Conservation (phyloP, 2,329 filamentous ascomycete species). For the Stachybotrys chartarum region DNA sequence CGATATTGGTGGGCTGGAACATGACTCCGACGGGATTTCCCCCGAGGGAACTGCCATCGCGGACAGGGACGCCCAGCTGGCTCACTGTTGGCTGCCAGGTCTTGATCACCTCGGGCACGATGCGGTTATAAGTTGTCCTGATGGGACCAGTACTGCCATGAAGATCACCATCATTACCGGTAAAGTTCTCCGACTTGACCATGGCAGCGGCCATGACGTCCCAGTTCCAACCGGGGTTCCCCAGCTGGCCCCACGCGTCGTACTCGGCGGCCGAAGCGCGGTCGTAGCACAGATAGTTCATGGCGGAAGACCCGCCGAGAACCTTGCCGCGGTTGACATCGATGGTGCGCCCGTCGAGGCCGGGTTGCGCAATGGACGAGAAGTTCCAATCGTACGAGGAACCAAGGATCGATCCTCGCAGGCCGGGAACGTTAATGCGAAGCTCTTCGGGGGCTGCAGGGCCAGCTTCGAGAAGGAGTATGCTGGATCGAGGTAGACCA, state of each 20-base stretch:
- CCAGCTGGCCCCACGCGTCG: conserved; percentile 28
- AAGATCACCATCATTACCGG: conserved; percentile 10
- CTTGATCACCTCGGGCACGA: conserved; percentile 31
- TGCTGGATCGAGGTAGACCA: conserved; percentile 18
- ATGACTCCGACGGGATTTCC: conserved; percentile 37
- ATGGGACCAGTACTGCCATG: conserved; percentile 14
- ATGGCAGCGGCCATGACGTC: conserved; percentile 24
- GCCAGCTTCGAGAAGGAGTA: conserved; percentile 22
- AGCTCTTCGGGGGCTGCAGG: conserved; percentile 18
- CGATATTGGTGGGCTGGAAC: conserved; percentile 37
- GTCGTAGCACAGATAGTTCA: conserved; percentile 37
- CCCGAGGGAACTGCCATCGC: conserved; percentile 30
- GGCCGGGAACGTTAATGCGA: conserved; percentile 23
- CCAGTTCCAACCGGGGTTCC: conserved; percentile 29
- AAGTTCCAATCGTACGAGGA: conserved; percentile 34
- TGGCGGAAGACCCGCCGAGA: conserved; percentile 38
- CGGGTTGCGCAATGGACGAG: conserved; percentile 30
- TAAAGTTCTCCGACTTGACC: conserved; percentile 20
- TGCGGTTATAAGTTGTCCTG: conserved; percentile 25
- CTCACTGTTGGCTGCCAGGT: conserved; percentile 33
- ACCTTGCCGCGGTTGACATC: conserved; percentile 38
- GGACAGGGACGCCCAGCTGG: conserved; percentile 22
- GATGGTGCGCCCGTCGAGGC: conserved; percentile 31
- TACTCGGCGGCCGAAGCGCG: conserved; percentile 27
- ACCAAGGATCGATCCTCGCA: conserved; percentile 19